Evolutionary conservation across 2,329 filamentous ascomycete species (phyloP).

Genomic region (Orbilia javanica): DNA sequence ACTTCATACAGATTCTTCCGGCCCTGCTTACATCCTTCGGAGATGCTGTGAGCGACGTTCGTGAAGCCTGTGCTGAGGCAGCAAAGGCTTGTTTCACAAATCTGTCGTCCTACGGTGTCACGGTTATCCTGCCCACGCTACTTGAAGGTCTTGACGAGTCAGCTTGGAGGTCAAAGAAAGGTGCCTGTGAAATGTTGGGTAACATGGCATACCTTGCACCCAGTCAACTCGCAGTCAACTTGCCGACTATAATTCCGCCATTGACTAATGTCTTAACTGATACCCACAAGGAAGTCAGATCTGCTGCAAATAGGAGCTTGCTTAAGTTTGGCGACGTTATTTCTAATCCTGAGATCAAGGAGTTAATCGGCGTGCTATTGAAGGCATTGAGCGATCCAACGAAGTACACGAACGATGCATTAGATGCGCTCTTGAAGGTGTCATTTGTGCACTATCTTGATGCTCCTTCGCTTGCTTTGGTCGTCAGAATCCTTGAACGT

Average conservation of each 20-base stretch:
- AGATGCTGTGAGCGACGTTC: constrained; percentile 86
- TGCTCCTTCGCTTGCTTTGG: constrained; percentile 91
- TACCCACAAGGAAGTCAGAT: constrained; percentile 95
- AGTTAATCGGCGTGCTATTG: constrained; percentile 87
- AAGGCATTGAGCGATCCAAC: constrained; percentile 98
- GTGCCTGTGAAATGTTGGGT: constrained; percentile 93
- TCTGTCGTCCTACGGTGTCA: constrained; percentile 94
- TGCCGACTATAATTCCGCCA: constrained; percentile 96
- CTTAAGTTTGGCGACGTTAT: constrained; percentile 99
- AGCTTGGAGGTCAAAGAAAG: constrained; percentile 98
- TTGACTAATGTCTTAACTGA: constrained; percentile 94
- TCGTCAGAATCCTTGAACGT: constrained; percentile 94
- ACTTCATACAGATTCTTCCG: constrained; percentile 94
- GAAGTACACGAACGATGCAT: constrained; percentile 93
- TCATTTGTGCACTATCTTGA: constrained; percentile 99
- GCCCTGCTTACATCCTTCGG: constrained; percentile 90
- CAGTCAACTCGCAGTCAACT: constrained; percentile 88
- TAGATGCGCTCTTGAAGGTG: constrained; percentile 96
- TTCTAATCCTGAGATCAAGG: constrained; percentile 96
- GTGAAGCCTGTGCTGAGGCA: constrained; percentile 90
- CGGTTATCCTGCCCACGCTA: constrained; percentile 90
- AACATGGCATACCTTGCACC: constrained; percentile 99
- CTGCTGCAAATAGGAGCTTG: constrained; percentile 91
- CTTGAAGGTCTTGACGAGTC: constrained; percentile 92
- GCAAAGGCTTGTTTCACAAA: constrained; percentile 94